Evolutionary conservation across 345 rosid species (phyloP), one percentile per base, ranked within the genome.

Genomic region (Eucalyptus rudis): DNA sequence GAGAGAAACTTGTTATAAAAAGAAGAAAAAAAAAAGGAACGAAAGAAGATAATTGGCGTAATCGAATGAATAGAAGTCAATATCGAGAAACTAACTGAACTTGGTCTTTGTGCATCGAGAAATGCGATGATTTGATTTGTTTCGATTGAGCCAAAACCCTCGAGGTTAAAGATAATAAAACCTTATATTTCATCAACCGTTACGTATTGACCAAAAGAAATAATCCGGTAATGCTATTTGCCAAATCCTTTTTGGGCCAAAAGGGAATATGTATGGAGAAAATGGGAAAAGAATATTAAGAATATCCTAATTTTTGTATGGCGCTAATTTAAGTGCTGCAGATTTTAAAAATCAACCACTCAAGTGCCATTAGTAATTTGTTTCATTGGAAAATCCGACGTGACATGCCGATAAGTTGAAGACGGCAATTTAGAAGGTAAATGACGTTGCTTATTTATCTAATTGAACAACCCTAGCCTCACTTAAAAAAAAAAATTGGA

Each of bases 161-260:
- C 2, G 8, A 76, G 83, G 8, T 71, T 19, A 36, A 71, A 19
- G 83, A 40, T 10, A 10, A 36, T 36, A 4, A 31, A 66, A 31
- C 2, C 7, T 66, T 31, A 0, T 7, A 14, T 33, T 71, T 8
- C 22, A 1, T 5, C 2, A 10, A 33, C 7, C 4, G 4, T 71
- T 19, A 2, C 83, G 3, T 19, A 20, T 68, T 5, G 80, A 5
- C 13, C 13, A 68, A 33, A 33, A 17, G 25, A 68, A 2, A 33
- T 33, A 33, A 66, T 33, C 4, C 7, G 71, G 24, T 15, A 17
- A 29, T 16, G 43, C 43, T n/a, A 64, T 64, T 14, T 64, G 76
- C 0, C 58, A 52, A 52, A n/a, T 64, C 8, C 8, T 64, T 64
- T n/a, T 66, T n/a, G 33, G 36, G 40, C 43, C 79, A 66, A 66